Conservation (phyloP, 2,329 filamentous ascomycete species). For the Penicillium sp. region DNA sequence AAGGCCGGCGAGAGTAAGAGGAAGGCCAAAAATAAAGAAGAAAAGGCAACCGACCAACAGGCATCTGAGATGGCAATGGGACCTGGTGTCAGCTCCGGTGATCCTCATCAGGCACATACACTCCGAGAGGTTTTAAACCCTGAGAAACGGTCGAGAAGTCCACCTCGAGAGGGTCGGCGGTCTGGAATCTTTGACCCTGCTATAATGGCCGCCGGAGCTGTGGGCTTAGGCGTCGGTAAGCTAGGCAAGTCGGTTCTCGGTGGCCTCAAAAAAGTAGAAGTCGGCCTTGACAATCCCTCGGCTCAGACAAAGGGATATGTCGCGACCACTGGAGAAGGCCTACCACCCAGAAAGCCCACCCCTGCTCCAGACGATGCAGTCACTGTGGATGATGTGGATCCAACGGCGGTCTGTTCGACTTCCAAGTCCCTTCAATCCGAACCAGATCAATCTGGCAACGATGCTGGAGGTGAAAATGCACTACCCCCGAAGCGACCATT, state of each 20-base stretch:
- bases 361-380: constrained; percentile 6
- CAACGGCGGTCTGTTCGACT: not conserved
- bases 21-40: constrained; percentile 39
- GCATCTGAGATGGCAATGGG: constrained; percentile 43
- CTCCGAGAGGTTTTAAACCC: constrained; percentile 42
- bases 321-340: constrained; percentile 7
- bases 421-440: constrained; percentile 6
- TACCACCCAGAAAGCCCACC: constrained; percentile 3
- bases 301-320: constrained; percentile 33
- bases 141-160: constrained; percentile 7
- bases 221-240: constrained; percentile 46
- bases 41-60: constrained; percentile 48
- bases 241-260: constrained; percentile 44
- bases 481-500: constrained; percentile 26
- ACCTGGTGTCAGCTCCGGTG: constrained; percentile 50
- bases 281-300: constrained; percentile 33
- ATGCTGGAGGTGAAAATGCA: constrained; percentile 2
- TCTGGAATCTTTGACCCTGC: constrained; percentile 41
- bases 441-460: constrained; percentile 2
- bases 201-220: constrained; percentile 48
- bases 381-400: constrained; percentile 2
- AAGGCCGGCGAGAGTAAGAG: constrained; percentile 47
- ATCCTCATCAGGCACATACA: constrained; percentile 53
- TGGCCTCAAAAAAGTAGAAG: constrained; percentile 39
- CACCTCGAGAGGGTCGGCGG: constrained; percentile 16